A percentile compares a stretch with the other conserved stretches of the same genome.
Evolutionary conservation across 441 rosid genomes (phyloP).

Genomic region (Melastoma candidum): DNA sequence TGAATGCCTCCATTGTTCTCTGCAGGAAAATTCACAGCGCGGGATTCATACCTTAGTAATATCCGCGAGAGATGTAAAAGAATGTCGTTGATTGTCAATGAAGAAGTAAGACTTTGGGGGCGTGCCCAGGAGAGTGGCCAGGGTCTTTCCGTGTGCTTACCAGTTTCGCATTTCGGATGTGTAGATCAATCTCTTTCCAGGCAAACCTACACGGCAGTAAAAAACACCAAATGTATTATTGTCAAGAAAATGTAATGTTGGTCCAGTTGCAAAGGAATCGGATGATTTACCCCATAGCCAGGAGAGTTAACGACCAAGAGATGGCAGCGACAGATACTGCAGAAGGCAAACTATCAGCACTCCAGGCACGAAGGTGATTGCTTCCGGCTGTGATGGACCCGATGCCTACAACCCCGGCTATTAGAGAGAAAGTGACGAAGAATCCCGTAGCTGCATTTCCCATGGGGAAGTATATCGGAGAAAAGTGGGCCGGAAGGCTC

Average conservation of each 20-base stretch:
- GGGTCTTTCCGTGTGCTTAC: conserved; percentile 24
- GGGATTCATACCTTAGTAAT: not conserved
- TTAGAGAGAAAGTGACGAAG: conserved; percentile 62
- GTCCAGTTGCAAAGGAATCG: not conserved
- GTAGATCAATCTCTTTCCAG: conserved; percentile 76
- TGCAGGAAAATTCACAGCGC: conserved; percentile 23
- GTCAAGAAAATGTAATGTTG: not conserved
- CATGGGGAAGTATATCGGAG: conserved; percentile 88
- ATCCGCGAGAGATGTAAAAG: no score
- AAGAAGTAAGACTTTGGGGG: not conserved
- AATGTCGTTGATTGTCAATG: not conserved
- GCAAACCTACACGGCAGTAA: conserved; percentile 42
- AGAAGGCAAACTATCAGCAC: conserved; percentile 42
- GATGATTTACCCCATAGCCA: conserved; percentile 68
- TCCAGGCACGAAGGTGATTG: conserved; percentile 62
- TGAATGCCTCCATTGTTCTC: conserved; percentile 98
- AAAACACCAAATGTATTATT: not conserved
- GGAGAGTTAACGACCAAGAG: conserved; percentile 84
- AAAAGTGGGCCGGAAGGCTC: conserved; percentile 77
- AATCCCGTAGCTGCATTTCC: conserved; percentile 96
- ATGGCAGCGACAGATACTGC: conserved; percentile 65
- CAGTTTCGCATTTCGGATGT: conserved; percentile 58
- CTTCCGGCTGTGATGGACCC: conserved; percentile 59
- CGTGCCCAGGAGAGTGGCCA: no score
- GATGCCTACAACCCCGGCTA: conserved; percentile 87